A percentile compares a stretch with the other conserved stretches of the same genome.
These are phyloP conservation scores for Calonectria multiphialidica DNA, from an alignment of 2,329 filamentous ascomycete genomes.

Conservation along the genomic window DNA sequence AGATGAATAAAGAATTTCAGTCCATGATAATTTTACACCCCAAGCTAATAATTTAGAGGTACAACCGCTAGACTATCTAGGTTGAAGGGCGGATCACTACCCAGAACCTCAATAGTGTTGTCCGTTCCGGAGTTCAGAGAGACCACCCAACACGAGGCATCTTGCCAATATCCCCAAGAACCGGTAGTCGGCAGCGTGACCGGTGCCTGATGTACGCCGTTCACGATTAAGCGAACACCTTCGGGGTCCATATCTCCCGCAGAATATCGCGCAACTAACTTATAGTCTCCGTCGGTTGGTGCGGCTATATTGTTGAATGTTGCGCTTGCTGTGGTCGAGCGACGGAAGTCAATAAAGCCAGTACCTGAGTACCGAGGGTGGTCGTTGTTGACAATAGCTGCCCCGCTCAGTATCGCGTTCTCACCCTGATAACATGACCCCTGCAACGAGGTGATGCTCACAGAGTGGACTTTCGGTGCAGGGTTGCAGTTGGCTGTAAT, in stretches of 20 bases:
- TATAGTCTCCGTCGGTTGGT: not conserved
- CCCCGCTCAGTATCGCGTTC: not conserved
- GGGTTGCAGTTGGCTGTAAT: not conserved
- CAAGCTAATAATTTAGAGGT: not conserved
- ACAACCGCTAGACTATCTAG: not conserved
- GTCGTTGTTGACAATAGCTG: not conserved
- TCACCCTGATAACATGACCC: not conserved
- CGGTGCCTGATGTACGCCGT: not conserved
- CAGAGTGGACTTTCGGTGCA: not conserved
- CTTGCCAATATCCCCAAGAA: not conserved
- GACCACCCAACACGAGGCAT: not conserved
- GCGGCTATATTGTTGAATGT: not conserved
- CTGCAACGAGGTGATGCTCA: not conserved
- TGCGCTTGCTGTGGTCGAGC: not conserved
- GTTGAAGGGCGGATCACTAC: not conserved
- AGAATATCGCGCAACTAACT: not conserved
- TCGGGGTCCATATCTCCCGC: not conserved
- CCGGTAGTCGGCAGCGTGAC: not conserved
- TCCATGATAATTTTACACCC: not conserved
- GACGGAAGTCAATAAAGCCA: not conserved
- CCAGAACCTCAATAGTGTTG: not conserved
- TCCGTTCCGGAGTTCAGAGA: not conserved
- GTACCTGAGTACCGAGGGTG: conserved; percentile 2
- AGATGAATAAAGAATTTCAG: no score
- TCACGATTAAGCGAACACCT: not conserved